Conservation (phyloP, 2,329 filamentous ascomycete species). For the Emericellopsis atlantica region DNA sequence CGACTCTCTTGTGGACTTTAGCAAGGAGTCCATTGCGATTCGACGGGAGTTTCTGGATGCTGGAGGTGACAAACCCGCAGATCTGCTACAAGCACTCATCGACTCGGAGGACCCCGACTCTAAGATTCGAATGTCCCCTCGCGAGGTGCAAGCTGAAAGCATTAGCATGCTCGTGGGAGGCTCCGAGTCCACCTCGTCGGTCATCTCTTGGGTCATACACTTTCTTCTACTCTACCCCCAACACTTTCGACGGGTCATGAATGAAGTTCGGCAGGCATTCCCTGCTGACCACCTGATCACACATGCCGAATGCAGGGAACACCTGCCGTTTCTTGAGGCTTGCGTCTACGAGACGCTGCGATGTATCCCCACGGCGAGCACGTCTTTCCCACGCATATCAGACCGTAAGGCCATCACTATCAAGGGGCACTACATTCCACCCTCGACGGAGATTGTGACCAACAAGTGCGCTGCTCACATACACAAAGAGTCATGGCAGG, state of each 20-base stretch:
- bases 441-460: slow-evolving; percentile 1
- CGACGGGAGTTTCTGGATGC: not conserved
- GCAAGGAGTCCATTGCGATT: not conserved
- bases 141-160: slow-evolving; percentile 1
- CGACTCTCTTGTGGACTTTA: not conserved
- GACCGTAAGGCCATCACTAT: not conserved
- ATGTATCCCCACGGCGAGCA: slow-evolving; percentile 1
- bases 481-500: slow-evolving; percentile 1
- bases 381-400: slow-evolving; percentile 1
- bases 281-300: not conserved
- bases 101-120: slow-evolving; percentile 2
- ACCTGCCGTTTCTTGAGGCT: slow-evolving; percentile 1
- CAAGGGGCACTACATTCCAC: slow-evolving; percentile 2
- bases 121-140: not conserved
- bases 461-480: slow-evolving; percentile 1
- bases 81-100: slow-evolving; percentile 2
- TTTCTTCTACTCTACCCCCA: slow-evolving; percentile 1
- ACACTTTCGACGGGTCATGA: not conserved
- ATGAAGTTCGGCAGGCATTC: slow-evolving; percentile 1
- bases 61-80: not conserved
- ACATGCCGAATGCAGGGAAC: not conserved
- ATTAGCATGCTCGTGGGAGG: slow-evolving; percentile 2
- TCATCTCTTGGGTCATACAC: slow-evolving; percentile 2
- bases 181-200: slow-evolving; percentile 1
- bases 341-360: slow-evolving; percentile 4